phyloP scores from a whole-genome alignment of 2,329 filamentous ascomycete genomes.

The Parastagonospora avenae region DNA sequence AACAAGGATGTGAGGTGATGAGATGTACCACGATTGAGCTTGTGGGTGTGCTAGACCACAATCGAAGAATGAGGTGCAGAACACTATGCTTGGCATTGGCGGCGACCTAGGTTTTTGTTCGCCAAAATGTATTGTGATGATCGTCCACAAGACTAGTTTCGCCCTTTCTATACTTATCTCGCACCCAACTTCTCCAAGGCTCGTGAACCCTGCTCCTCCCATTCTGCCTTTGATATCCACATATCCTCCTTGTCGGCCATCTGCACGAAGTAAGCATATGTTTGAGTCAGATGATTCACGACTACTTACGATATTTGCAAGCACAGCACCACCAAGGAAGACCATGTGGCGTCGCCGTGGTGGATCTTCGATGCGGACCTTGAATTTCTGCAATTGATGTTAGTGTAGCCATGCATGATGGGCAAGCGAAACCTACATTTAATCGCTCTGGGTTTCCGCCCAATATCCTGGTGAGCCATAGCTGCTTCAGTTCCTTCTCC shows the following conservation, averaged over 20 bases:
- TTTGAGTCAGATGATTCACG: not conserved
- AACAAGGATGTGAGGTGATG: not conserved
- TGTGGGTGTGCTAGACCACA: not conserved
- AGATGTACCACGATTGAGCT: not conserved
- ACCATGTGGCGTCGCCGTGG: conserved; percentile 97
- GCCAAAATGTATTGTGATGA: conserved; percentile 10
- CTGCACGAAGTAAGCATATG: conserved; percentile 42
- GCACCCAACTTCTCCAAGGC: conserved; percentile 92
- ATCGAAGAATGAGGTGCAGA: conserved; percentile 2
- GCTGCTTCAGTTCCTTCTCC: conserved; percentile 98
- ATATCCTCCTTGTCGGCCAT: conserved; percentile 99
- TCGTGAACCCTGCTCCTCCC: conserved; percentile 87
- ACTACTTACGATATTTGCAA: conserved; percentile 80
- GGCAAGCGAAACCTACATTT: conserved; percentile 57
- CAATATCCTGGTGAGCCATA: conserved; percentile 93
- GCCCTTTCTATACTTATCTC: conserved; percentile 59
- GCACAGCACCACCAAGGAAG: conserved; percentile 94
- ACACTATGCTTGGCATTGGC: conserved; percentile 3
- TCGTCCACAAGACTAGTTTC: conserved; percentile 9
- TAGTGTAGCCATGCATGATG: conserved; percentile 14
- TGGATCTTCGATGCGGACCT: conserved; percentile 98
- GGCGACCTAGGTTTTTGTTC: conserved; percentile 1
- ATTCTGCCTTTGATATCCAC: conserved; percentile 98
- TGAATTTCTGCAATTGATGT: conserved; percentile 76
- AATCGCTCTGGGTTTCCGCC: conserved; percentile 90